Conservation (phyloP, 768 basidiomycete genomes). For the Suillus subluteus region DNA sequence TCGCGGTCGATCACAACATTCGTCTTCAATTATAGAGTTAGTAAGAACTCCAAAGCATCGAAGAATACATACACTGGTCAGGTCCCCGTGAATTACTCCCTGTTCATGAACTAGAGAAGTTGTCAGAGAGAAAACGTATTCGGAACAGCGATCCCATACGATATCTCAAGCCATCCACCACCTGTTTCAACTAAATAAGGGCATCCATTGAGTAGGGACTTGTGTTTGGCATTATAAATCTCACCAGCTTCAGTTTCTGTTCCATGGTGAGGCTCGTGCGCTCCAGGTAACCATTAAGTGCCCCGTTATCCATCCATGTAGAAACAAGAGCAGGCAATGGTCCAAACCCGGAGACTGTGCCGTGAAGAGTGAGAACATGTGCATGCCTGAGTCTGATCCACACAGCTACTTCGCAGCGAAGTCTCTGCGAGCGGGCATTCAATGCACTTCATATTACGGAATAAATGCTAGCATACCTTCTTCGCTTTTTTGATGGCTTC, state of each 20-base stretch:
- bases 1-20: neutral
- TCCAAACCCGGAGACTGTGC: slow-evolving; percentile 1
- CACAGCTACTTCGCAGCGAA: neutral
- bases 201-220: no score
- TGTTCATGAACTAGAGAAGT: neutral
- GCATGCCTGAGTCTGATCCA: neutral
- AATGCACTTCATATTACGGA: neutral
- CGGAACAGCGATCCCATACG: neutral
- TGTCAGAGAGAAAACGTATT: neutral
- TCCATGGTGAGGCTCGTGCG: neutral
- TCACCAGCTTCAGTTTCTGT: slow-evolving; percentile 4
- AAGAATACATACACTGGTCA: slow-evolving; percentile 4
- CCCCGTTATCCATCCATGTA: slow-evolving; percentile 3
- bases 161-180: slow-evolving; percentile 1
- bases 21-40: neutral
- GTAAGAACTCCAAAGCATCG: neutral
- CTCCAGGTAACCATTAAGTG: neutral
- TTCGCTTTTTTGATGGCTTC: neutral
- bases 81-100: neutral
- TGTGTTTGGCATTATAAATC: neutral
- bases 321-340: slow-evolving; percentile 4
- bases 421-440: neutral
- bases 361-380: slow-evolving; percentile 1
- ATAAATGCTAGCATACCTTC: neutral
- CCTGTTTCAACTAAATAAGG: neutral